A percentile compares a stretch with the other conserved stretches of the same genome.
phyloP scores from a whole-genome alignment of 805 yeast species.

The Hanseniaspora occidentalis region DNA sequence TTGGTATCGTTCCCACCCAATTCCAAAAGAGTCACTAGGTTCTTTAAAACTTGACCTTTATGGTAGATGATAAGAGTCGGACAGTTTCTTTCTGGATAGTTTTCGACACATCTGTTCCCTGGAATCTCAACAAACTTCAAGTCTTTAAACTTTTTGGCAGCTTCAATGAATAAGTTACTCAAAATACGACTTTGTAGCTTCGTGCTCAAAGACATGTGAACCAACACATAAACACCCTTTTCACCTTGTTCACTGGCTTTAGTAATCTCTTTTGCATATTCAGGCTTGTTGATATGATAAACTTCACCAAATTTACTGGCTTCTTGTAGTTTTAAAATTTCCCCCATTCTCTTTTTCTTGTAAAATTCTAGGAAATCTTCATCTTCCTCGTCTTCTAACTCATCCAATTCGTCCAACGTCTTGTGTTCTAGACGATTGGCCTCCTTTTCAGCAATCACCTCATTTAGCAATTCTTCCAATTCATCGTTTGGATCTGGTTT shows the following conservation, averaged over 20 bases:
- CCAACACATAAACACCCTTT: slow-evolving; percentile 46
- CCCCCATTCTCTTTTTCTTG: slow-evolving; percentile 65
- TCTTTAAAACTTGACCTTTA: slow-evolving; percentile 67
- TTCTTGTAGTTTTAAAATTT: slow-evolving; percentile 47
- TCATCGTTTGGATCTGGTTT: slow-evolving; percentile 82
- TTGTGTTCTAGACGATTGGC: slow-evolving; percentile 71
- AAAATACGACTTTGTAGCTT: slow-evolving; percentile 64
- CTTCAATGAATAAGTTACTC: slow-evolving; percentile 37
- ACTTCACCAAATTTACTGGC: slow-evolving; percentile 62
- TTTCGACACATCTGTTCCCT: slow-evolving; percentile 84
- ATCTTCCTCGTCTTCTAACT: slow-evolving; percentile 82
- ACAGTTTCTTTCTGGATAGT: slow-evolving; percentile 79
- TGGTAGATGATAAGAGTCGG: slow-evolving; percentile 83
- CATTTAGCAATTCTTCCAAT: slow-evolving; percentile 77
- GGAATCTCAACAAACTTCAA: slow-evolving; percentile 86
- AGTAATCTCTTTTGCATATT: slow-evolving; percentile 76
- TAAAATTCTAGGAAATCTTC: slow-evolving; percentile 78
- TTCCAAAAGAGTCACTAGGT: slow-evolving; percentile 65
- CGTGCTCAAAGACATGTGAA: slow-evolving; percentile 62
- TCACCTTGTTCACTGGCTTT: slow-evolving; percentile 43
- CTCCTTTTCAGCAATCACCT: slow-evolving; percentile 67
- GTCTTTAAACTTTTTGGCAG: slow-evolving; percentile 64
- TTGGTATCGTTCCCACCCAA: slow-evolving; percentile 76
- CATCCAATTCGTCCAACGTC: slow-evolving; percentile 73
- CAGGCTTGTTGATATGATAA: slow-evolving; percentile 71